Evolutionary conservation across 2,329 filamentous ascomycete genomes (phyloP).

Genomic region (Monosporascus sp.): DNA sequence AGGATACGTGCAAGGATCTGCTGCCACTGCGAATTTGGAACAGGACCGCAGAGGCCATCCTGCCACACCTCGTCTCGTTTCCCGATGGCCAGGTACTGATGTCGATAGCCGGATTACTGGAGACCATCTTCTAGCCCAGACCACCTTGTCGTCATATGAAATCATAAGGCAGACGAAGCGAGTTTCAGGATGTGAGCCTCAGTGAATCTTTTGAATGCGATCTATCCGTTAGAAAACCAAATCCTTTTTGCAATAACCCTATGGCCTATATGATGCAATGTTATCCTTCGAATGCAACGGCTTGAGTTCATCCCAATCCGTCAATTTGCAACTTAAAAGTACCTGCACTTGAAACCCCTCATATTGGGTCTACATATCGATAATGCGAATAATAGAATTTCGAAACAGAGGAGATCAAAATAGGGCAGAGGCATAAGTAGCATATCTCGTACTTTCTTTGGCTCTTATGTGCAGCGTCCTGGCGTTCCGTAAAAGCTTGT

Average conservation of each 20-base stretch:
- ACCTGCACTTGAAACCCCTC: constrained; percentile 11
- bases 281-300: background rate
- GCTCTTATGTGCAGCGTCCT: too few relatives aligned
- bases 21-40: background rate
- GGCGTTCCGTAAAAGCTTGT: too few relatives aligned
- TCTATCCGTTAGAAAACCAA: background rate
- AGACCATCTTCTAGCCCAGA: background rate
- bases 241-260: constrained; percentile 11
- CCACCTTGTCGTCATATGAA: background rate
- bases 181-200: background rate
- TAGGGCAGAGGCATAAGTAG: too few relatives aligned
- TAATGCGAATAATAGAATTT: constrained; percentile 10
- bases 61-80: background rate
- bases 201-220: background rate
- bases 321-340: constrained; percentile 4
- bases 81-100: background rate
- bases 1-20: too few relatives aligned
- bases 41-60: background rate
- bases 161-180: background rate
- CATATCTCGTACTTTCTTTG: too few relatives aligned
- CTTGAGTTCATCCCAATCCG: background rate
- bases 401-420: too few relatives aligned
- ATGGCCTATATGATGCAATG: constrained; percentile 21
- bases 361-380: constrained; percentile 8
- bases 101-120: background rate